Evolutionary conservation across 2,329 filamentous ascomycete genomes (phyloP).

Genomic region (Phyllosticta ampelicida): DNA sequence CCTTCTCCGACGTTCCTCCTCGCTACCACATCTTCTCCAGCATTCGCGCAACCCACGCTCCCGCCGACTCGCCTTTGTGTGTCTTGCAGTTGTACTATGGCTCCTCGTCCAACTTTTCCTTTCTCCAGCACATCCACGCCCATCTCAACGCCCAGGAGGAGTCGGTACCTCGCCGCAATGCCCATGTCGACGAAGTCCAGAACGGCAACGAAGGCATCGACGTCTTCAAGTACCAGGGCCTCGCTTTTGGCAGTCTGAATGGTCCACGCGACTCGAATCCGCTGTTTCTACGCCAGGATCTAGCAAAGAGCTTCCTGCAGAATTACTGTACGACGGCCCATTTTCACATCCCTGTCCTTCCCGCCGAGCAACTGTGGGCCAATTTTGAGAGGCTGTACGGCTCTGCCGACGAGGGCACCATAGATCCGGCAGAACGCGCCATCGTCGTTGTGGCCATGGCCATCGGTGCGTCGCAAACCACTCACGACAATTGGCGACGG

Average conservation of each 20-base stretch:
- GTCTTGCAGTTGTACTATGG: constrained; percentile 11
- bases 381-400: constrained; percentile 9
- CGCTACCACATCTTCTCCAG: constrained; percentile 11
- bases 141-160: constrained; percentile 8
- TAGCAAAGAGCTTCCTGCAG: constrained; percentile 7
- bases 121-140: constrained; percentile 9
- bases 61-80: constrained; percentile 7
- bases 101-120: constrained; percentile 11
- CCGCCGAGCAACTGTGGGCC: constrained; percentile 2
- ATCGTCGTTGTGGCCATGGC: constrained; percentile 8
- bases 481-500: constrained; percentile 4
- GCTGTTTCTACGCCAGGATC: constrained; percentile 7
- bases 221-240: constrained; percentile 11
- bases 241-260: constrained; percentile 7
- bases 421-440: constrained; percentile 6
- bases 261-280: constrained; percentile 7
- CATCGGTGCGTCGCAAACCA: constrained; percentile 6
- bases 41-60: constrained; percentile 7
- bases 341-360: constrained; percentile 1
- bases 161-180: background rate
- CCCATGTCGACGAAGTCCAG: constrained; percentile 7
- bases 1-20: constrained; percentile 6
- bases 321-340: constrained; percentile 6
- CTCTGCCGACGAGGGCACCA: constrained; percentile 3
- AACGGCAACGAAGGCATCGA: constrained; percentile 9